These are phyloP conservation scores for Pseudevernia furfuracea DNA, from an alignment of 495 filamentous ascomycete genomes.

Conservation along the genomic window DNA sequence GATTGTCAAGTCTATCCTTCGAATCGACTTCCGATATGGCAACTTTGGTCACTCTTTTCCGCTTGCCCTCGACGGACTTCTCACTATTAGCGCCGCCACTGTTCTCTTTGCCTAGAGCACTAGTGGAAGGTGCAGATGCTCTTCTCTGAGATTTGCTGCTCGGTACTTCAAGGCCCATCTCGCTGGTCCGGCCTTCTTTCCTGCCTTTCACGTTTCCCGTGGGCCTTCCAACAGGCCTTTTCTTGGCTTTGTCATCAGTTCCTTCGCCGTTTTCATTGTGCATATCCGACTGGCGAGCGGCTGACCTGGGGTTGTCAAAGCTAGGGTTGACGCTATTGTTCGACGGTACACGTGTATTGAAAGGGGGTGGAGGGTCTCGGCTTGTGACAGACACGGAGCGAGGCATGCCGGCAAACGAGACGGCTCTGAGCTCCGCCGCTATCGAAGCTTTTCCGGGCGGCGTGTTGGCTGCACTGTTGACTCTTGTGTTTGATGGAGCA, in stretches of 20 bases:
- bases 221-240: constrained; percentile 34
- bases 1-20: constrained; percentile 6
- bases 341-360: constrained; percentile 32
- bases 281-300: background rate
- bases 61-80: constrained; percentile 17
- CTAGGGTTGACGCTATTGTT: constrained; percentile 28
- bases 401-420: constrained; percentile 27
- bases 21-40: background rate
- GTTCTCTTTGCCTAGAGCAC: constrained; percentile 20
- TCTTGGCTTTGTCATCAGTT: constrained; percentile 26
- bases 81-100: constrained; percentile 30
- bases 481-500: constrained; percentile 38
- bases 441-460: constrained; percentile 31
- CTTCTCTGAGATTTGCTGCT: constrained; percentile 19
- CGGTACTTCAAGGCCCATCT: constrained; percentile 4
- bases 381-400: constrained; percentile 22
- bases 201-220: constrained; percentile 29
- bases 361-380: constrained; percentile 24
- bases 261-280: constrained; percentile 11
- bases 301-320: constrained; percentile 16
- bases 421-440: constrained; percentile 32
- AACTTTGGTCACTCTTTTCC: constrained; percentile 17
- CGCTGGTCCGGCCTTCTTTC: constrained; percentile 33
- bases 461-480: constrained; percentile 29
- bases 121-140: constrained; percentile 11